Evolutionary conservation across 1,284 basidiomycete genomes (phyloP).

Genomic region (Anthracocystis walkeri): DNA sequence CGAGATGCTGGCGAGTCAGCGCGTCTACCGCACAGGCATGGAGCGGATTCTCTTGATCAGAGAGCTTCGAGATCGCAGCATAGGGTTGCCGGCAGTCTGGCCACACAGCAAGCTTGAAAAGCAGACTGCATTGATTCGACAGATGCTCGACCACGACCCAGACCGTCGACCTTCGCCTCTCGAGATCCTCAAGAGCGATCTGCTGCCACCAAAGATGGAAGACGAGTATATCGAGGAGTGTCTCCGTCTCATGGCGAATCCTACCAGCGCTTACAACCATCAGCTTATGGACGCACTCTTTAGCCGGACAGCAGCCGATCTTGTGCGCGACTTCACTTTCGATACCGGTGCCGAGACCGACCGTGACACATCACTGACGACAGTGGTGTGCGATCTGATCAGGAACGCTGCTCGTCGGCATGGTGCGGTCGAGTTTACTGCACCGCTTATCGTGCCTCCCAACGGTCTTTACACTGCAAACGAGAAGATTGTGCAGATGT

Average conservation of each 20-base stretch:
- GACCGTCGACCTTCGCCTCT: constrained; percentile 82
- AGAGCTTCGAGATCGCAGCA: constrained; percentile 78
- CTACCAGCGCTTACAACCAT: constrained; percentile 54
- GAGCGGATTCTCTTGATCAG: constrained; percentile 87
- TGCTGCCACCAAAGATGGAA: constrained; percentile 81
- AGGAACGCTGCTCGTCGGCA: constrained; percentile 84
- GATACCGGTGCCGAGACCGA: constrained; percentile 81
- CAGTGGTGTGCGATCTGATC: constrained; percentile 82
- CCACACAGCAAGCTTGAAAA: constrained; percentile 73
- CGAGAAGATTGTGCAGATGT: constrained; percentile 83
- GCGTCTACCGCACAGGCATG: constrained; percentile 81
- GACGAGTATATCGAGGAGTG: constrained; percentile 88
- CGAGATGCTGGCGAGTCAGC: constrained; percentile 85
- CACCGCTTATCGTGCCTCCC: constrained; percentile 83
- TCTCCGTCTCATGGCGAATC: constrained; percentile 79
- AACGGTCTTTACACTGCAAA: constrained; percentile 79
- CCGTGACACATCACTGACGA: constrained; percentile 77
- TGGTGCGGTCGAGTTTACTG: constrained; percentile 87
- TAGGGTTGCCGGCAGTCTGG: constrained; percentile 84
- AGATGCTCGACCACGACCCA: constrained; percentile 86
- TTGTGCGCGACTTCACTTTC: constrained; percentile 81
- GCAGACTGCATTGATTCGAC: constrained; percentile 77
- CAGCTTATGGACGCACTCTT: constrained; percentile 58
- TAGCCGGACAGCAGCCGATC: constrained; percentile 73
- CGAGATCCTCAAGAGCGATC: constrained; percentile 83